These are phyloP conservation scores for Babesia ovis DNA, from an alignment of 169 alveolate genomes.

Conservation along the genomic window DNA sequence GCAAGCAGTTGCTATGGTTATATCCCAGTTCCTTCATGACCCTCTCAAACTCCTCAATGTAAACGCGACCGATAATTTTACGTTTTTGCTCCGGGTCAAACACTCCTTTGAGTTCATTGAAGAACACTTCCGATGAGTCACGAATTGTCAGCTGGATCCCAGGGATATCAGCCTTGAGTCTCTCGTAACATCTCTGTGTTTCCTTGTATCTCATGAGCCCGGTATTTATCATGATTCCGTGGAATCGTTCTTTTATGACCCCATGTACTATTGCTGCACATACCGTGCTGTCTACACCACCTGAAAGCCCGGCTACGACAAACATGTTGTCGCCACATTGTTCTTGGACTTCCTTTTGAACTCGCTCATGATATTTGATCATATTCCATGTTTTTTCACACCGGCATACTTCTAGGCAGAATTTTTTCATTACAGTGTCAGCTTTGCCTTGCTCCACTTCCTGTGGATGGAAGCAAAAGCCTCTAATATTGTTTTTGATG, in stretches of 20 bases:
- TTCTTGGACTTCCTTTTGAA: slow-evolving; percentile 49
- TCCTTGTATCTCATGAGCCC: slow-evolving; percentile 79
- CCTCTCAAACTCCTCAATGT: slow-evolving; percentile 77
- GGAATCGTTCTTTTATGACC: slow-evolving; percentile 74
- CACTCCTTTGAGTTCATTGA: slow-evolving; percentile 71
- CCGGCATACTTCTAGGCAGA: slow-evolving; percentile 71
- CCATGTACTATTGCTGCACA: slow-evolving; percentile 76
- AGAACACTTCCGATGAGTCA: slow-evolving; percentile 68
- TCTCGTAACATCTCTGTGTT: slow-evolving; percentile 66
- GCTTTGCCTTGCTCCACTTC: slow-evolving; percentile 68
- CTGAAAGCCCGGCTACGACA: slow-evolving; percentile 80
- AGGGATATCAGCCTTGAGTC: slow-evolving; percentile 71
- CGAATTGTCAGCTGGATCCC: slow-evolving; percentile 72
- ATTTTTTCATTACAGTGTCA: slow-evolving; percentile 63
- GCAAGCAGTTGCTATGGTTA: slow-evolving; percentile 65
- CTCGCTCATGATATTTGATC: slow-evolving; percentile 45
- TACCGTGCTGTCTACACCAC: slow-evolving; percentile 81
- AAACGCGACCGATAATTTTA: slow-evolving; percentile 75
- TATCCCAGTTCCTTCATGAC: slow-evolving; percentile 72
- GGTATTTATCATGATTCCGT: slow-evolving; percentile 75
- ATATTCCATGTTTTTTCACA: slow-evolving; percentile 61
- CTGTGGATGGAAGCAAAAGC: slow-evolving; percentile 77
- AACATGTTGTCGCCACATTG: slow-evolving; percentile 68
- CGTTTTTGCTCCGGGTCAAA: slow-evolving; percentile 74
- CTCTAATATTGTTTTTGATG: slow-evolving; percentile 54